phyloP scores from a whole-genome alignment of 2,329 filamentous ascomycete species.

The Tolypocladium tropicale region DNA sequence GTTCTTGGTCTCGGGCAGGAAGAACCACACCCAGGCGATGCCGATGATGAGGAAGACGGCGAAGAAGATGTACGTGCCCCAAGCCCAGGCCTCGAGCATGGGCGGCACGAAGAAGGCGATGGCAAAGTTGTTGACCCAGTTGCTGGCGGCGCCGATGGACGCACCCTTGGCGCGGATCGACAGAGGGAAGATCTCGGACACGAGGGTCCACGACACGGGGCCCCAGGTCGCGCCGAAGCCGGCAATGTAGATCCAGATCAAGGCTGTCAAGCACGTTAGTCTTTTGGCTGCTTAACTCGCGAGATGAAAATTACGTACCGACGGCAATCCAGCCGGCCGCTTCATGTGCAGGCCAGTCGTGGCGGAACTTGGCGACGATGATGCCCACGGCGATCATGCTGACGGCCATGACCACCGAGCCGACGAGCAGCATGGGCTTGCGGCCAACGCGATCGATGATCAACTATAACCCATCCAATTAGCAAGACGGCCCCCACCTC shows the following conservation, averaged over 20 bases:
- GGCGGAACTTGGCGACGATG: constrained; percentile 25
- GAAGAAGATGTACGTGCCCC: constrained; percentile 48
- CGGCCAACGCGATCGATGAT: constrained; percentile 29
- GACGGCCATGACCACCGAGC: constrained; percentile 17
- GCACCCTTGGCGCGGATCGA: background rate
- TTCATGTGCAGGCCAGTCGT: constrained; percentile 23
- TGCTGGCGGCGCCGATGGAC: constrained; percentile 28
- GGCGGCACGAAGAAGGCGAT: constrained; percentile 34
- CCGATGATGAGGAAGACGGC: constrained; percentile 36
- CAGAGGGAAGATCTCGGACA: constrained; percentile 35
- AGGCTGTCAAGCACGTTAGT: constrained; percentile 5
- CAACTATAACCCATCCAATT: background rate
- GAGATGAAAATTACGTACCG: background rate
- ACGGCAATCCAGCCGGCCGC: constrained; percentile 22
- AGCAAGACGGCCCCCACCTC: background rate
- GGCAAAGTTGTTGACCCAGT: constrained; percentile 32
- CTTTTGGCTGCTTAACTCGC: background rate
- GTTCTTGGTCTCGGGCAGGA: constrained; percentile 44
- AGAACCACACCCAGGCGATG: constrained; percentile 37
- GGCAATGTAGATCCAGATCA: constrained; percentile 40
- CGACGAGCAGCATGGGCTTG: background rate
- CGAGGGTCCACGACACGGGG: constrained; percentile 36
- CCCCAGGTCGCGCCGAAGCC: constrained; percentile 31
- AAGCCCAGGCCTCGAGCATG: constrained; percentile 26
- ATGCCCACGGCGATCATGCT: constrained; percentile 29